These are phyloP conservation scores for Sugiyamaella novakii DNA, from an alignment of 1,139 yeast species.

Conservation along the genomic window DNA sequence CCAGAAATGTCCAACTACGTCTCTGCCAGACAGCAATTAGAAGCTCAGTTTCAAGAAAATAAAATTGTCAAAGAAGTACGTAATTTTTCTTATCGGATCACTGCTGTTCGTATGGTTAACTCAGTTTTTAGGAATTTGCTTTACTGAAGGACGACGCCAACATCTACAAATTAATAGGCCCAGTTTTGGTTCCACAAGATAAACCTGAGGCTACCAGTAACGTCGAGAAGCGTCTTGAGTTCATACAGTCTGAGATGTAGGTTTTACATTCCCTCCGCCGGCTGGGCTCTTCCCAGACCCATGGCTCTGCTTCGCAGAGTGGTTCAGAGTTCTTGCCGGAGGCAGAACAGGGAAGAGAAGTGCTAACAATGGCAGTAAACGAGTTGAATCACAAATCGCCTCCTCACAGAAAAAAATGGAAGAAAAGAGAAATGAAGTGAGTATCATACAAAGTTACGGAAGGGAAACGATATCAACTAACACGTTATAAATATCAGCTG, in stretches of 20 bases:
- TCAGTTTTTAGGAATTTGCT: slow-evolving; percentile 56
- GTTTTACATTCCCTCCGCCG: too few species aligned
- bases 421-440: slow-evolving; percentile 41
- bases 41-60: slow-evolving; percentile 79
- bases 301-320: too few species aligned
- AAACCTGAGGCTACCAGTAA: slow-evolving; percentile 76
- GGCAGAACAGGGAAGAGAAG: too few species aligned
- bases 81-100: neutral
- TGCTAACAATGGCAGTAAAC: slow-evolving; percentile 30
- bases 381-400: slow-evolving; percentile 42
- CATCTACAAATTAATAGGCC: slow-evolving; percentile 88
- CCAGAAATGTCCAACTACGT: slow-evolving; percentile 31
- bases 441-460: slow-evolving; percentile 1
- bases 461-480: neutral
- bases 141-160: slow-evolving; percentile 62
- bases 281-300: too few species aligned
- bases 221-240: slow-evolving; percentile 85
- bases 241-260: slow-evolving; percentile 72
- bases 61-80: slow-evolving; percentile 69
- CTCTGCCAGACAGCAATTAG: slow-evolving; percentile 59
- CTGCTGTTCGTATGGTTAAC: neutral
- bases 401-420: slow-evolving; percentile 39
- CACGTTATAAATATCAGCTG: slow-evolving; percentile 20
- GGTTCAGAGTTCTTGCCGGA: too few species aligned
- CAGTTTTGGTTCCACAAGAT: slow-evolving; percentile 88